Evolutionary conservation across 2,329 filamentous ascomycete species (phyloP).

Genomic region (Gremmenia infestans): DNA sequence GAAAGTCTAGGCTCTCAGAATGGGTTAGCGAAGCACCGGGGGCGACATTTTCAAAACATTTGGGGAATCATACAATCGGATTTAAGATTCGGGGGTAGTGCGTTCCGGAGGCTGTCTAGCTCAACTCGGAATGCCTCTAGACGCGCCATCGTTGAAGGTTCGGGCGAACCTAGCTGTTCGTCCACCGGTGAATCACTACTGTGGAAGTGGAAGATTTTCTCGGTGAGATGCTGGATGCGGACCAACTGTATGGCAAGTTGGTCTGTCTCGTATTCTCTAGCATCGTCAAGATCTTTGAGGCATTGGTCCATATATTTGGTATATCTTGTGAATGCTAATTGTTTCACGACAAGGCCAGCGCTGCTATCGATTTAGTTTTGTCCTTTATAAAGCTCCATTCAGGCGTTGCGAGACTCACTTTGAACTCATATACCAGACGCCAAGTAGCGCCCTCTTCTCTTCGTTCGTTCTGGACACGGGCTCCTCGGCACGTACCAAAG

Average conservation of each 20-base stretch:
- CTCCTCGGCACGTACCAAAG: slow-evolving; percentile 38
- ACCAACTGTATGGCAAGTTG: slow-evolving; percentile 42
- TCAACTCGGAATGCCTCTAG: slow-evolving; percentile 43
- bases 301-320: slow-evolving; percentile 49
- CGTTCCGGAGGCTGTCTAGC: slow-evolving; percentile 37
- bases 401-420: slow-evolving; percentile 36
- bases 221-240: slow-evolving; percentile 45
- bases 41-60: not conserved
- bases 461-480: slow-evolving; percentile 42
- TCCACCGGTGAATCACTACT: slow-evolving; percentile 15
- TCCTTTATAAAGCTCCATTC: not conserved
- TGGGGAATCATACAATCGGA: slow-evolving; percentile 35
- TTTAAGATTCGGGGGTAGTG: slow-evolving; percentile 33
- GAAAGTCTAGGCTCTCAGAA: slow-evolving; percentile 30
- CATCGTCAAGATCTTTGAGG: slow-evolving; percentile 40
- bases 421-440: slow-evolving; percentile 50
- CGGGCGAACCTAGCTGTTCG: slow-evolving; percentile 10
- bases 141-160: slow-evolving; percentile 23
- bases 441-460: slow-evolving; percentile 47
- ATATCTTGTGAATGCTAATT: slow-evolving; percentile 39
- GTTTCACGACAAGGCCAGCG: slow-evolving; percentile 8
- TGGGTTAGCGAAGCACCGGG: not conserved
- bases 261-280: slow-evolving; percentile 44
- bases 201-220: slow-evolving; percentile 40
- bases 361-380: not conserved